These are phyloP conservation scores for Diaporthe ampelina DNA, from an alignment of 2,329 filamentous ascomycete genomes.

Conservation along the genomic window DNA sequence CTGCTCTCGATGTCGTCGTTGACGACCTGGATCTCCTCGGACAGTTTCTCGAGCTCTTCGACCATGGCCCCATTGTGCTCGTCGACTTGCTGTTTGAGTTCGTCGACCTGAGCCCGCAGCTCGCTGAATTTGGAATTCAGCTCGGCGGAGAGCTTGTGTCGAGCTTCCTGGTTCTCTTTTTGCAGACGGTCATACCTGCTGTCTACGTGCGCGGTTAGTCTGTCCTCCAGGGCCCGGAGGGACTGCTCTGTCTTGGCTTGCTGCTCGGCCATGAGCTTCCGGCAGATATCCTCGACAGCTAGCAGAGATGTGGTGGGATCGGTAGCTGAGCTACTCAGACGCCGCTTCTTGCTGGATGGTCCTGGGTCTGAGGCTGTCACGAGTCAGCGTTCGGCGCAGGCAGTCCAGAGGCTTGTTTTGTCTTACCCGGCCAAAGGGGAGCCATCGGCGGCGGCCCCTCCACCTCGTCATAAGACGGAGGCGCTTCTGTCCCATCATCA, in stretches of 20 bases:
- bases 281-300: conserved; percentile 1
- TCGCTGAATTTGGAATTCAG: conserved; percentile 9
- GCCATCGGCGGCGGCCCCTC: conserved; percentile 26
- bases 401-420: fast-evolving
- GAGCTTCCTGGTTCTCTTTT: background rate
- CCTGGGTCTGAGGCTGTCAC: background rate
- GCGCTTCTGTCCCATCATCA: conserved; percentile 4
- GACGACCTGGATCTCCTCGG: conserved; percentile 11
- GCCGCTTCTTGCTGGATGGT: conserved; percentile 18
- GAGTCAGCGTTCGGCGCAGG: background rate
- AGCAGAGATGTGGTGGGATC: background rate
- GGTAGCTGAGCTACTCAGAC: background rate
- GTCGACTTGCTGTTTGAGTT: conserved; percentile 14
- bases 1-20: conserved; percentile 28
- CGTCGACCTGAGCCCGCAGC: background rate
- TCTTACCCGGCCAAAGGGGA: conserved; percentile 15
- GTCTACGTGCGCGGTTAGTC: conserved; percentile 14
- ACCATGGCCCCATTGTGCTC: background rate
- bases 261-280: conserved; percentile 19
- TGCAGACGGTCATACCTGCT: background rate
- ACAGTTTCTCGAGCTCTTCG: conserved; percentile 9
- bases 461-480: conserved; percentile 24
- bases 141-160: background rate
- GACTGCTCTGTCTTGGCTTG: conserved; percentile 26
- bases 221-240: conserved; percentile 6